phyloP scores from a whole-genome alignment of 2,329 filamentous ascomycete species.

The Pseudogymnoascus sp. region DNA sequence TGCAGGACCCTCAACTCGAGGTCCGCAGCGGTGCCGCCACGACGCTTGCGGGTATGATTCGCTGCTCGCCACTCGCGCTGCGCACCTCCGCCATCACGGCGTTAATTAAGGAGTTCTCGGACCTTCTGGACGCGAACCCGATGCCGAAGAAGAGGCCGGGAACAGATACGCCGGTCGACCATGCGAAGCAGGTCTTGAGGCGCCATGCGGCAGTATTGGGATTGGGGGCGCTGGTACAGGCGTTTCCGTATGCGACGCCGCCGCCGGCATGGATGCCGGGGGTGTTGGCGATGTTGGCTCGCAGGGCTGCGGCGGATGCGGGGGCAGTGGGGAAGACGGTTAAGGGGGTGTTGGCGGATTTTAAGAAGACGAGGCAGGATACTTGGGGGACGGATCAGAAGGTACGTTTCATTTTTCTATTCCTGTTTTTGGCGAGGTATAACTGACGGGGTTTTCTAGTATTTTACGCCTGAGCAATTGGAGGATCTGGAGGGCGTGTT shows the following conservation, averaged over 20 bases:
- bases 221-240: conserved; percentile 82
- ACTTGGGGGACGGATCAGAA: conserved; percentile 98
- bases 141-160: conserved; percentile 67
- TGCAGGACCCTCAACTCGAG: conserved; percentile 84
- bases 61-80: conserved; percentile 77
- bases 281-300: conserved; percentile 75
- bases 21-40: conserved; percentile 88
- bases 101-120: conserved; percentile 72
- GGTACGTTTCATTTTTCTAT: conserved; percentile 46
- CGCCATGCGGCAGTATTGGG: conserved; percentile 89
- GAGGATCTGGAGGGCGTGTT: conserved; percentile 93
- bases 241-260: conserved; percentile 91
- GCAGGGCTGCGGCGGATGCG: conserved; percentile 76
- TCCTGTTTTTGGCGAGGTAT: conserved; percentile 17
- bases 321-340: conserved; percentile 94
- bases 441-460: conserved; percentile 33
- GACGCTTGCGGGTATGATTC: conserved; percentile 94
- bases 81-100: conserved; percentile 68
- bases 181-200: conserved; percentile 68
- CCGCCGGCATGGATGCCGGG: conserved; percentile 92
- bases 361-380: conserved; percentile 99
- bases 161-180: conserved; percentile 61
- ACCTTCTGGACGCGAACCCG: conserved; percentile 70
- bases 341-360: conserved; percentile 87
- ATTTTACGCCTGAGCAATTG: conserved; percentile 84